These are phyloP conservation scores for Paracorniculantispora psalliotae DNA, from an alignment of 2,329 filamentous ascomycete species.

Conservation along the genomic window DNA sequence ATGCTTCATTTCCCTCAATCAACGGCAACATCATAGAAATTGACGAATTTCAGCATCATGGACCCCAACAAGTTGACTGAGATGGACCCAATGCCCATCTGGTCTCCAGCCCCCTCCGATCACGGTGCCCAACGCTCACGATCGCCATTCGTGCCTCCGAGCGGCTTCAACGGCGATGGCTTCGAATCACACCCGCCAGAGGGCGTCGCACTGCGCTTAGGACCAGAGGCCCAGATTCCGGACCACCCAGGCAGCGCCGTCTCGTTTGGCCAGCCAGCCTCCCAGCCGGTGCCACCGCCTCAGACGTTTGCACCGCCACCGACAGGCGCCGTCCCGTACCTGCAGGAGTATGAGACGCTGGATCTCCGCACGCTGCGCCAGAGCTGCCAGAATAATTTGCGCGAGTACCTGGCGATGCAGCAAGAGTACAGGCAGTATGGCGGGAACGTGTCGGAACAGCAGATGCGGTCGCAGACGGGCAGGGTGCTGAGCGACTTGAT, in stretches of 20 bases:
- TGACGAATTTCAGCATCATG: background rate
- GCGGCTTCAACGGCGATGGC: background rate
- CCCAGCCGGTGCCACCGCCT: slow-evolving; percentile 25
- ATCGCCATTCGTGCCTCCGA: background rate
- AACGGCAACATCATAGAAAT: background rate
- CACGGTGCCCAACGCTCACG: slow-evolving; percentile 2
- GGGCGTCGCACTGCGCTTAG: slow-evolving; percentile 19
- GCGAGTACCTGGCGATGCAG: slow-evolving; percentile 31
- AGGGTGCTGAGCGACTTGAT: slow-evolving; percentile 41
- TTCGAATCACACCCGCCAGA: background rate
- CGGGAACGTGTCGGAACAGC: slow-evolving; percentile 32
- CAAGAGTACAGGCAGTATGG: slow-evolving; percentile 25
- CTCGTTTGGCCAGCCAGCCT: slow-evolving; percentile 13
- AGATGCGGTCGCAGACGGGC: slow-evolving; percentile 38
- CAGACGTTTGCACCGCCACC: slow-evolving; percentile 14
- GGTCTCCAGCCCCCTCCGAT: background rate
- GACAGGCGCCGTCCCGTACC: background rate
- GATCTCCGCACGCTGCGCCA: slow-evolving; percentile 30
- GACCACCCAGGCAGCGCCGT: slow-evolving; percentile 19
- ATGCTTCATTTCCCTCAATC: background rate
- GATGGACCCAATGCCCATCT: slow-evolving; percentile 7
- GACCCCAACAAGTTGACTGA: background rate
- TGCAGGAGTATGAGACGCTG: slow-evolving; percentile 12
- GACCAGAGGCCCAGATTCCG: slow-evolving; percentile 19
- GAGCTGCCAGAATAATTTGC: slow-evolving; percentile 32